A percentile compares a stretch with the other conserved stretches of the same genome.
Conservation (phyloP, 306 rosid genomes). For the Citrullus colocynthis region DNA sequence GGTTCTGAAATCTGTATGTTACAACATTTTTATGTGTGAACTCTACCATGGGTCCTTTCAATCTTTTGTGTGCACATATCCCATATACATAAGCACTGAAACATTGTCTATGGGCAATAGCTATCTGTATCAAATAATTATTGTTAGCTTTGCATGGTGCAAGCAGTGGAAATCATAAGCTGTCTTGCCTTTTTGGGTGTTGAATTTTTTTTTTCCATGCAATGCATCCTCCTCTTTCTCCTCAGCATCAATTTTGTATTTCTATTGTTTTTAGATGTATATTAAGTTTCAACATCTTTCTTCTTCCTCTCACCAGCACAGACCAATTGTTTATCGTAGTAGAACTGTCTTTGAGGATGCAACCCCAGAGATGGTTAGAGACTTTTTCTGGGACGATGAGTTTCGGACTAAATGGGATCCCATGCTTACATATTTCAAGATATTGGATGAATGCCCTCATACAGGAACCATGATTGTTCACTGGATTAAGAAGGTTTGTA, state of each 20-base stretch:
- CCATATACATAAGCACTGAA: not conserved
- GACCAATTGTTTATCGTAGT: slow-evolving; percentile 76
- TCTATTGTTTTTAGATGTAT: not conserved
- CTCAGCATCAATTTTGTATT: not conserved
- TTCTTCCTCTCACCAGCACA: slow-evolving; percentile 48
- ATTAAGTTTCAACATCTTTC: not conserved
- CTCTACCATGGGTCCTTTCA: not conserved
- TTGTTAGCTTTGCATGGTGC: not conserved
- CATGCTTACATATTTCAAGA: slow-evolving; percentile 61
- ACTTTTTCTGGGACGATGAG: slow-evolving; percentile 99
- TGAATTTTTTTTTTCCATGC: not conserved
- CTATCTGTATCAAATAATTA: not conserved
- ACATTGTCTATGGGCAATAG: not conserved
- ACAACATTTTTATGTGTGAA: not conserved
- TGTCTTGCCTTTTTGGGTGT: not conserved
- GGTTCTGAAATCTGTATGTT: not conserved
- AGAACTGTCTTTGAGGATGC: slow-evolving; percentile 93
- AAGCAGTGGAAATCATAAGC: not conserved
- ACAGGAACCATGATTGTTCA: slow-evolving; percentile 69
- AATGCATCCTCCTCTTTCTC: not conserved
- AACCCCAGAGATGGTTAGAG: slow-evolving; percentile 86
- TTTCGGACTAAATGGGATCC: slow-evolving; percentile 94
- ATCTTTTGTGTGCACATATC: not conserved
- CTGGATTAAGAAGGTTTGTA: slow-evolving; percentile 92
- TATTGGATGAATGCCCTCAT: slow-evolving; percentile 71